Evolutionary conservation across 345 rosid species (phyloP).

Genomic region (Rhodamnia argentea): DNA sequence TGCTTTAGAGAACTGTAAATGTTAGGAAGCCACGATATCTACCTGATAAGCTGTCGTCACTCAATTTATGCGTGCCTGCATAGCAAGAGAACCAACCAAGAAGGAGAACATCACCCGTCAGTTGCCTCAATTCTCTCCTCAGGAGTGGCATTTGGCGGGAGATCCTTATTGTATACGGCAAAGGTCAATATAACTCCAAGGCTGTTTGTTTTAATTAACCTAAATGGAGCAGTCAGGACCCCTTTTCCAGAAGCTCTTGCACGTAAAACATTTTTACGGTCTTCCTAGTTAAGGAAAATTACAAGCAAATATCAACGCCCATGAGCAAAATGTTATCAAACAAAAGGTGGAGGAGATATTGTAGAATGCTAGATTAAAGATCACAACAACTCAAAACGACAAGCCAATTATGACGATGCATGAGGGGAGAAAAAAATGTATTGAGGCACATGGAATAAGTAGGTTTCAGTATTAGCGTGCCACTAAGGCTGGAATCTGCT

Average conservation of each 20-base stretch:
- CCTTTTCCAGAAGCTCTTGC: conserved; percentile 90
- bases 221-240: conserved; percentile 92
- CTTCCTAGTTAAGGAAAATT: conserved; percentile 52
- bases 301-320: not conserved
- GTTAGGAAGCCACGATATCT: not conserved
- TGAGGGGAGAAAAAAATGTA: not conserved
- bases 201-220: conserved; percentile 74
- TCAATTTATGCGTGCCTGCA: not conserved
- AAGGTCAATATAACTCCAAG: conserved; percentile 96
- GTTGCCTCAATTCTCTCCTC: conserved; percentile 77
- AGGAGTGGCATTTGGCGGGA: conserved; percentile 74
- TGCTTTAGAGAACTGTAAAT: conserved; percentile 14
- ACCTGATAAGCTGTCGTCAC: not conserved
- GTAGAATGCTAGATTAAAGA: not conserved
- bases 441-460: not conserved
- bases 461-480: not conserved
- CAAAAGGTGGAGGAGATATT: not conserved
- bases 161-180: conserved; percentile 79
- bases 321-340: not conserved
- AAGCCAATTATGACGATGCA: not conserved
- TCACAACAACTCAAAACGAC: not conserved
- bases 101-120: conserved; percentile 49
- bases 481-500: not conserved
- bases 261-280: conserved; percentile 76
- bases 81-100: not conserved